Conservation (phyloP, 768 basidiomycete genomes). For the Symmetrospora coprosmae region DNA sequence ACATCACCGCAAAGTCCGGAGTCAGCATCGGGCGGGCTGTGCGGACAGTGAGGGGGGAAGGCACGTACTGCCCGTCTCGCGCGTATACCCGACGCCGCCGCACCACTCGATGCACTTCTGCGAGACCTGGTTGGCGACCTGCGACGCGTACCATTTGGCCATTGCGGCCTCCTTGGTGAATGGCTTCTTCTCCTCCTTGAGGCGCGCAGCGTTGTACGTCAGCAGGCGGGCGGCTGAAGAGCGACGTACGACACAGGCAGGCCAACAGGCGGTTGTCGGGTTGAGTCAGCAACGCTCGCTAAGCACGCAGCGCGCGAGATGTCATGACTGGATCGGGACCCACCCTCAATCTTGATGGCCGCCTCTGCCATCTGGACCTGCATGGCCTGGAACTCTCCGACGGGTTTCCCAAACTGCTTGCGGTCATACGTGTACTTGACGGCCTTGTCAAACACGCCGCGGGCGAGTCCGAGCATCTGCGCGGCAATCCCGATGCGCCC, state of each 20-base stretch:
- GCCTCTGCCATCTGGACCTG: slow-evolving; percentile 83
- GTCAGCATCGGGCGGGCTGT: slow-evolving; percentile 56
- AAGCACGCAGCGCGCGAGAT: no score
- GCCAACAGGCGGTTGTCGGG: no score
- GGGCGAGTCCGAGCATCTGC: slow-evolving; percentile 95
- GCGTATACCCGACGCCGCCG: slow-evolving; percentile 78
- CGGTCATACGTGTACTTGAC: slow-evolving; percentile 93
- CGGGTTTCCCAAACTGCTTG: slow-evolving; percentile 80
- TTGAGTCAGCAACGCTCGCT: no score
- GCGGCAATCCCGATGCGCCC: slow-evolving; percentile 51
- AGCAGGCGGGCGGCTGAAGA: slow-evolving; percentile 69
- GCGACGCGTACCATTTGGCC: slow-evolving; percentile 86
- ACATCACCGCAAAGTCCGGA: background rate
- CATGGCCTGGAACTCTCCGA: slow-evolving; percentile 94
- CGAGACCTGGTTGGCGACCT: slow-evolving; percentile 73
- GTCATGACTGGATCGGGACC: no score
- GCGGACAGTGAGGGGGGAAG: background rate
- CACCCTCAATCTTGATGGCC: slow-evolving; percentile 54
- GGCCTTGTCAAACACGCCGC: slow-evolving; percentile 87
- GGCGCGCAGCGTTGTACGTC: slow-evolving; percentile 89
- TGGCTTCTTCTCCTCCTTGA: slow-evolving; percentile 72
- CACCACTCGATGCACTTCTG: slow-evolving; percentile 92
- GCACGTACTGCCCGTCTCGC: slow-evolving; percentile 25
- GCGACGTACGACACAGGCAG: no score
- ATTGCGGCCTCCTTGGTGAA: slow-evolving; percentile 94